A percentile compares a stretch with the other conserved stretches of the same genome.
phyloP scores from a whole-genome alignment of 805 yeast species.

The Starmerella scarabaei region DNA sequence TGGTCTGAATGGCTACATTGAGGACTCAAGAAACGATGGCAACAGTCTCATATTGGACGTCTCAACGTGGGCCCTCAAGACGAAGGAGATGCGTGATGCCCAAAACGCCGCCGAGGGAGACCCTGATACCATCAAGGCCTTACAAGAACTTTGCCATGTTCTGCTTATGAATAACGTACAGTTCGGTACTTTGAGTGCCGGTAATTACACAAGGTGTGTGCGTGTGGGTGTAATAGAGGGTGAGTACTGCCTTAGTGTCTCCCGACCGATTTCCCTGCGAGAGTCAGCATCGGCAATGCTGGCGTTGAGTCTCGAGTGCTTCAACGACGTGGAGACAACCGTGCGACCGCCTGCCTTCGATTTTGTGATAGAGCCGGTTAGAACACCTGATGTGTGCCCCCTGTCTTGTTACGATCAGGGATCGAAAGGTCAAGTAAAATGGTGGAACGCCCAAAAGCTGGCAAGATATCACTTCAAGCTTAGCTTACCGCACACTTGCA shows the following conservation, averaged over 20 bases:
- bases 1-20: neutral
- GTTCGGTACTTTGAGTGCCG: conserved; percentile 19
- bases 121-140: neutral
- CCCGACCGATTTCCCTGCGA: conserved; percentile 11
- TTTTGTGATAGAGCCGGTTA: conserved; percentile 3
- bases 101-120: neutral
- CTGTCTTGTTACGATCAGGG: conserved; percentile 12
- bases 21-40: neutral
- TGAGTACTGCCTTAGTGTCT: conserved; percentile 7
- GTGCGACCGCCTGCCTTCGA: conserved; percentile 1
- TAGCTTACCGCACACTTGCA: neutral
- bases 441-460: conserved; percentile 13
- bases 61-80: neutral
- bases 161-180: conserved; percentile 18
- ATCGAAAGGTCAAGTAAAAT: conserved; percentile 7
- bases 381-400: conserved; percentile 10
- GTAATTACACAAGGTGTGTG: conserved; percentile 15
- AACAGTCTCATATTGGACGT: neutral
- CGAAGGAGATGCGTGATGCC: neutral
- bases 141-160: conserved; percentile 9
- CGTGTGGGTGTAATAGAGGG: conserved; percentile 1
- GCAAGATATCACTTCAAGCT: neutral
- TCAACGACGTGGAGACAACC: neutral
- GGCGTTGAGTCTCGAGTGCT: conserved; percentile 9
- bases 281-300: conserved; percentile 1